These are phyloP conservation scores for Poteriospumella lacustris DNA, from an alignment of 108 stramenopile species.

Conservation along the genomic window DNA sequence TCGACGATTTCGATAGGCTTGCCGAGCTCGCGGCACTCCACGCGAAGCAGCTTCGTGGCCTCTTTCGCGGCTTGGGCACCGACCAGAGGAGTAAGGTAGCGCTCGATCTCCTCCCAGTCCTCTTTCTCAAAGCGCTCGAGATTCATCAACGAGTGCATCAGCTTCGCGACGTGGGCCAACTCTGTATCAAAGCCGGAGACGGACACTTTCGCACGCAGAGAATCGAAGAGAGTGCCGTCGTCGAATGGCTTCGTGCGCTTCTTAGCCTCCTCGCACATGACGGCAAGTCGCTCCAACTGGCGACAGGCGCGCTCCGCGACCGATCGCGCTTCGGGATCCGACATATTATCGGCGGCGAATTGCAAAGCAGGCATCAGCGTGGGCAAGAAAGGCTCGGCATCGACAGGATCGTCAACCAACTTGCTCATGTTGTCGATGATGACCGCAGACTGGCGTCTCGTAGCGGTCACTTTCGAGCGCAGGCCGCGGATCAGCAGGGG, in stretches of 20 bases:
- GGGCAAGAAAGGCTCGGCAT: constrained; percentile 85
- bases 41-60: not conserved
- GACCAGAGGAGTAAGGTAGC: not conserved
- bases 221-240: not conserved
- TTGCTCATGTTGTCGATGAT: constrained; percentile 94
- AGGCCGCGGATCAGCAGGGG: constrained; percentile 84
- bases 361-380: constrained; percentile 87
- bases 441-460: constrained; percentile 82
- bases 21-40: not conserved
- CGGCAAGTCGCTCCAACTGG: not conserved
- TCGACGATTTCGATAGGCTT: constrained; percentile 53
- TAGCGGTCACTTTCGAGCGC: constrained; percentile 78
- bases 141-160: not conserved
- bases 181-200: not conserved
- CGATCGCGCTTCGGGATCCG: constrained; percentile 93
- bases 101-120: constrained; percentile 35
- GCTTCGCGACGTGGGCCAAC: not conserved
- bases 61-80: not conserved
- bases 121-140: constrained; percentile 4
- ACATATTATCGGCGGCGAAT: constrained; percentile 81
- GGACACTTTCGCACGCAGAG: not conserved
- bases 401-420: constrained; percentile 82
- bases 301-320: constrained; percentile 56
- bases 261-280: not conserved
- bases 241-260: not conserved